Conservation (phyloP, 148 eudicot species). For the Dianthus caryophyllus region DNA sequence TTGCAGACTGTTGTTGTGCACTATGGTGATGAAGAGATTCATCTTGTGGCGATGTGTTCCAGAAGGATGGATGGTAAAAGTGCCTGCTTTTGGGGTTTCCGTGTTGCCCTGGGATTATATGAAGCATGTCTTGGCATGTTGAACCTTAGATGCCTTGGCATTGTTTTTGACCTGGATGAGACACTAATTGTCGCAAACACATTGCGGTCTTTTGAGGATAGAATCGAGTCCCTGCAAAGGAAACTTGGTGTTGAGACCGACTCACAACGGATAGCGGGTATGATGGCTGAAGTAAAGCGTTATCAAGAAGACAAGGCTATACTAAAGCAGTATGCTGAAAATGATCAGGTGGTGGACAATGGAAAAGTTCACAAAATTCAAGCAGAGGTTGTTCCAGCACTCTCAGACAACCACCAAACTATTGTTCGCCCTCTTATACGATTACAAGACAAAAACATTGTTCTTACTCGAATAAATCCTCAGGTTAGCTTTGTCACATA, state of each 20-base stretch:
- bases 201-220: slow-evolving; percentile 93
- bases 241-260: slow-evolving; percentile 66
- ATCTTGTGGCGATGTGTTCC: slow-evolving; percentile 90
- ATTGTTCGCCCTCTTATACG: slow-evolving; percentile 84
- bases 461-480: slow-evolving; percentile 96
- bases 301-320: slow-evolving; percentile 88
- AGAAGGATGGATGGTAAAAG: slow-evolving; percentile 41
- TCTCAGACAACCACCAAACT: slow-evolving; percentile 74
- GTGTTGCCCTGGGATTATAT: slow-evolving; percentile 55
- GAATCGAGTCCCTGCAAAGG: slow-evolving; percentile 78
- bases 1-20: slow-evolving; percentile 73
- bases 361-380: slow-evolving; percentile 75
- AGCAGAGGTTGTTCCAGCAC: slow-evolving; percentile 80
- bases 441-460: slow-evolving; percentile 75
- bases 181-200: slow-evolving; percentile 95
- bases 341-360: slow-evolving; percentile 83
- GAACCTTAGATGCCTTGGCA: slow-evolving; percentile 95
- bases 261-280: slow-evolving; percentile 71
- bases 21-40: slow-evolving; percentile 69
- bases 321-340: slow-evolving; percentile 93
- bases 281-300: slow-evolving; percentile 85
- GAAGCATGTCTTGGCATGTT: slow-evolving; percentile 80
- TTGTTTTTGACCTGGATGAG: slow-evolving; percentile 98
- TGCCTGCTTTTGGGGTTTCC: slow-evolving; percentile 88
- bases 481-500: slow-evolving; percentile 46